phyloP scores from a whole-genome alignment of 352 stramenopile genomes.

The Globisporangium rhizosaccharum region DNA sequence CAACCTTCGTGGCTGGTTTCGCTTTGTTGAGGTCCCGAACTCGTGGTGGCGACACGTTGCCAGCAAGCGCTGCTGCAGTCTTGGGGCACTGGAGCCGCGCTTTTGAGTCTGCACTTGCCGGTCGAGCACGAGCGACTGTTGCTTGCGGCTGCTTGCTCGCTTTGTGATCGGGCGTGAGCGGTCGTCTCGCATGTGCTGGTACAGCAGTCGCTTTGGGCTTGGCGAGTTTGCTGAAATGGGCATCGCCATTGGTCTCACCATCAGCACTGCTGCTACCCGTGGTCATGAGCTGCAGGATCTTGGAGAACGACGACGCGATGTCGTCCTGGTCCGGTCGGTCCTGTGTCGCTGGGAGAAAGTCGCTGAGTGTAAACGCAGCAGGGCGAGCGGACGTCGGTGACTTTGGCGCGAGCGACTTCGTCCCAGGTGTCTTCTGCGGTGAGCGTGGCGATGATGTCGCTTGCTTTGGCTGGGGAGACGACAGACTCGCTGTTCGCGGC shows the following conservation, averaged over 20 bases:
- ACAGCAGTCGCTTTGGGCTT: not conserved
- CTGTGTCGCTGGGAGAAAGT: not conserved
- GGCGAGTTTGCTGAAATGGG: not conserved
- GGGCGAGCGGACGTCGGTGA: not conserved
- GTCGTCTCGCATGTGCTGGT: not conserved
- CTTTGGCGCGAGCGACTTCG: not conserved
- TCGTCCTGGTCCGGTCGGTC: constrained; percentile 9
- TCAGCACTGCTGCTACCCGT: constrained; percentile 8
- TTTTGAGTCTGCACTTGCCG: constrained; percentile 20
- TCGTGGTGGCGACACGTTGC: not conserved
- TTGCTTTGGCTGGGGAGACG: not conserved
- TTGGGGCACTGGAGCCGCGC: not conserved
- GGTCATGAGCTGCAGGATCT: constrained; percentile 27
- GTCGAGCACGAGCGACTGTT: constrained; percentile 1
- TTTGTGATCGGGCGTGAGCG: constrained; percentile 11
- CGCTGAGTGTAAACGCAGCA: not conserved
- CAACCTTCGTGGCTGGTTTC: not conserved
- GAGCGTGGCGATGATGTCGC: constrained; percentile 3
- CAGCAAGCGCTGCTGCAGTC: not conserved
- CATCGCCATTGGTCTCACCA: not conserved
- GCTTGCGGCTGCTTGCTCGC: not conserved
- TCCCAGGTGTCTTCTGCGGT: not conserved
- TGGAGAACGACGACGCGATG: constrained; percentile 27
- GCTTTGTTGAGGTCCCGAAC: not conserved
- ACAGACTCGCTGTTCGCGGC: not conserved